Percentiles rank a stretch among this genome's conserved stretches.
Conservation (phyloP, 2,329 filamentous ascomycete genomes). For the Emericellopsis cladophorae region DNA sequence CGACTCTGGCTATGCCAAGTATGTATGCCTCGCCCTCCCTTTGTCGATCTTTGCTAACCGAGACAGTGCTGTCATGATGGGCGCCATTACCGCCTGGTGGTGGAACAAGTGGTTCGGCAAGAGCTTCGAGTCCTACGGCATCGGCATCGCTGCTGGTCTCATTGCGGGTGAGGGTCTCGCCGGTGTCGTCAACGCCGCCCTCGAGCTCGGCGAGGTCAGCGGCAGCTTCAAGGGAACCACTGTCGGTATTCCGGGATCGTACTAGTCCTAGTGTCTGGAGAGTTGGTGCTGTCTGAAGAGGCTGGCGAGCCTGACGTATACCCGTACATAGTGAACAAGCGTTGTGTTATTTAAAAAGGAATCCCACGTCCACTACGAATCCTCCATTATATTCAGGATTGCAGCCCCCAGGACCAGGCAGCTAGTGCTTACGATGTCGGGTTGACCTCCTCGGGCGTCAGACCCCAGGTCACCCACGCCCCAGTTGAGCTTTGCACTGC, state of each 20-base stretch:
- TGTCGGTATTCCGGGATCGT: conserved; percentile 7
- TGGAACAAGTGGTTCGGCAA: conserved; percentile 40
- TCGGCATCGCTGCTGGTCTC: conserved; percentile 45
- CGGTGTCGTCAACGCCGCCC: conserved; percentile 43
- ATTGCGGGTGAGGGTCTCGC: conserved; percentile 53
- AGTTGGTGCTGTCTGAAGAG: too few species aligned
- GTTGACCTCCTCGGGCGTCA: too few species aligned
- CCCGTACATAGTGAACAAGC: too few species aligned
- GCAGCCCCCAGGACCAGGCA: too few species aligned
- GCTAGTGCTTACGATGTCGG: too few species aligned
- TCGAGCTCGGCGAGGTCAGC: conserved; percentile 22
- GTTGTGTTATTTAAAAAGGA: too few species aligned
- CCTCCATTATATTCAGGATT: too few species aligned
- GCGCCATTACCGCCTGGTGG: conserved; percentile 34
- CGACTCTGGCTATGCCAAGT: conserved; percentile 30
- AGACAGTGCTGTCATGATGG: conserved; percentile 38
- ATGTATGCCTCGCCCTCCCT: not conserved
- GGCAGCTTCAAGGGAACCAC: conserved; percentile 8
- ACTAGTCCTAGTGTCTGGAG: not conserved
- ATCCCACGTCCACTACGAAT: too few species aligned
- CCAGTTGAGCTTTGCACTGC: too few species aligned
- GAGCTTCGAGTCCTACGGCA: conserved; percentile 42
- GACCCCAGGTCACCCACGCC: too few species aligned
- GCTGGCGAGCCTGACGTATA: too few species aligned
- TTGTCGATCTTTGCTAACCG: conserved; percentile 18